phyloP scores from a whole-genome alignment of 495 filamentous ascomycete species.

The Podospora conica region DNA sequence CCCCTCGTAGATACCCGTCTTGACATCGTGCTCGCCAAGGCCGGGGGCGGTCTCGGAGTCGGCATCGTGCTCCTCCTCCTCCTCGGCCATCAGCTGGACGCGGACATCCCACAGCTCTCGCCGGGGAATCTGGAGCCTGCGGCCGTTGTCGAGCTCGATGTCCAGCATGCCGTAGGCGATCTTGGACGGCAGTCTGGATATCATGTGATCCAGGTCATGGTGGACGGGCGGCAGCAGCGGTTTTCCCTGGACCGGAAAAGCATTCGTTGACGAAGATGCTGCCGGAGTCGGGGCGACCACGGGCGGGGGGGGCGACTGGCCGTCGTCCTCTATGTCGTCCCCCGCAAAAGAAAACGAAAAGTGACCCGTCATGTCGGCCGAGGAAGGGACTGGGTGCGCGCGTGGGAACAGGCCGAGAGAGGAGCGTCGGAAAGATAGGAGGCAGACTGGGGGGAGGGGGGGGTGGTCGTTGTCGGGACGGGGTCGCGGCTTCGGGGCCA shows the following conservation, averaged over 20 bases:
- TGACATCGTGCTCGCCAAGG: slow-evolving; percentile 76
- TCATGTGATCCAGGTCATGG: slow-evolving; percentile 46
- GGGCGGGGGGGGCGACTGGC: slow-evolving; percentile 30
- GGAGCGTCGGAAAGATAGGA: neutral
- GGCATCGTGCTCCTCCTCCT: slow-evolving; percentile 49
- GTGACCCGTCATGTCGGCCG: slow-evolving; percentile 15
- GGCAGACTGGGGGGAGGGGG: neutral
- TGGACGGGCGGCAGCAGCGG: slow-evolving; percentile 41
- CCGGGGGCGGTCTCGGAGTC: slow-evolving; percentile 40
- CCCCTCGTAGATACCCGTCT: slow-evolving; percentile 88
- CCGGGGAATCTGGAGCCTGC: slow-evolving; percentile 58
- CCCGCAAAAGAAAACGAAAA: slow-evolving; percentile 81
- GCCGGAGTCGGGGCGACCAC: neutral
- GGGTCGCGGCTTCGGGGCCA: neutral
- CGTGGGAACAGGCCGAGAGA: neutral
- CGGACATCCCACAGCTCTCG: slow-evolving; percentile 91
- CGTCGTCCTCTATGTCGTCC: slow-evolving; percentile 73
- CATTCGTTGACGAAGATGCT: slow-evolving; percentile 25
- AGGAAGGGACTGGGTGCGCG: neutral
- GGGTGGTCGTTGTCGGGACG: neutral
- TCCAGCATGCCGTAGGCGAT: slow-evolving; percentile 63
- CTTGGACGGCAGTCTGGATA: slow-evolving; percentile 67
- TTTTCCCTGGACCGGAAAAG: slow-evolving; percentile 44
- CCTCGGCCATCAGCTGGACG: slow-evolving; percentile 90
- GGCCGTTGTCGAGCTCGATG: slow-evolving; percentile 44